phyloP scores from a whole-genome alignment of 106 monocot species.

The Dioscorea dumetorum region DNA sequence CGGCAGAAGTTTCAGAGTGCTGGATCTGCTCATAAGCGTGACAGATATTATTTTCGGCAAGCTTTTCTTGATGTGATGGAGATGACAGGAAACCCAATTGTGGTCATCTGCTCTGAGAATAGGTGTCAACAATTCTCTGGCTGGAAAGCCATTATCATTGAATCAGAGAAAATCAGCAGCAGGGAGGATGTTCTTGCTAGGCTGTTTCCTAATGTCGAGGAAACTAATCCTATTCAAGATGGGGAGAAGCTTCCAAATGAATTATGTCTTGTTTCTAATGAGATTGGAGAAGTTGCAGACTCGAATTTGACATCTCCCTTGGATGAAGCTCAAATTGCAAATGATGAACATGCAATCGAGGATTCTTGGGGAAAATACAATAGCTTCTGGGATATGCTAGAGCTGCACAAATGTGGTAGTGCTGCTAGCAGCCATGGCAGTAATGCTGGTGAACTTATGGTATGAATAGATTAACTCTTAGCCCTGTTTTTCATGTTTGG shows the following conservation, averaged over 20 bases:
- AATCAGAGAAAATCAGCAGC: neutral
- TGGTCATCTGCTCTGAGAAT: constrained; percentile 7
- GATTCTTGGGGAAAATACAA: too few relatives aligned
- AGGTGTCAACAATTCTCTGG: neutral
- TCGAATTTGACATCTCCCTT: neutral
- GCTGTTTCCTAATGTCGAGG: constrained; percentile 11
- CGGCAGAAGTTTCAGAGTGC: neutral
- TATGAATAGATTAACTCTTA: too few relatives aligned
- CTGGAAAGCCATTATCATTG: constrained; percentile 7
- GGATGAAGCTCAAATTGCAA: neutral
- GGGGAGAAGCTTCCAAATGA: neutral
- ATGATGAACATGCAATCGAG: neutral
- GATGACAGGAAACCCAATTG: constrained; percentile 17
- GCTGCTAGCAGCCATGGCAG: too few relatives aligned
- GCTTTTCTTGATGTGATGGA: constrained; percentile 16
- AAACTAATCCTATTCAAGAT: neutral
- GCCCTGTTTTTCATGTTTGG: too few relatives aligned
- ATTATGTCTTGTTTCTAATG: neutral
- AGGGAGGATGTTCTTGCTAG: constrained; percentile 5
- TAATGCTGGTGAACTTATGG: too few relatives aligned
- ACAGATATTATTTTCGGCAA: neutral
- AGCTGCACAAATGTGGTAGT: too few relatives aligned
- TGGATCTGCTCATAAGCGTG: neutral
- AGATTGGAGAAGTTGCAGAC: neutral
- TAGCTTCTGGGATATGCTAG: too few relatives aligned